phyloP scores from a whole-genome alignment of 371 early-diverging fungal species.

The Zychaea mexicana region DNA sequence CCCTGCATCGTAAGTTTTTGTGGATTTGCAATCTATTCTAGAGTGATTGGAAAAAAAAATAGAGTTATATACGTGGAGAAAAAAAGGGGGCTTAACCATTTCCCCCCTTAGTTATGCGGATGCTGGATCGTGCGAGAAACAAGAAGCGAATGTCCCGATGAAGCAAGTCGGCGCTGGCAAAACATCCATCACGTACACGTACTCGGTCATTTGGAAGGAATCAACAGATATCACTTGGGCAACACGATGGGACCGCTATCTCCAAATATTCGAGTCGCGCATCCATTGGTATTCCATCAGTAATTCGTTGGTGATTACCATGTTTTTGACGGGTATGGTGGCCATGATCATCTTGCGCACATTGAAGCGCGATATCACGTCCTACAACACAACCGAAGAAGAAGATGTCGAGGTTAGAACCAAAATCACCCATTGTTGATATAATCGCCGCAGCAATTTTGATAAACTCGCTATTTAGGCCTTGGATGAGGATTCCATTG shows the following conservation, averaged over 20 bases:
- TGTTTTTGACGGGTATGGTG: constrained; percentile 85
- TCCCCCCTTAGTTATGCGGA: constrained; percentile 21
- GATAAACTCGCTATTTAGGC: constrained; percentile 33
- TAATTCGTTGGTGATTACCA: constrained; percentile 78
- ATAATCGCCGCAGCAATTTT: not conserved
- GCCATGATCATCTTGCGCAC: constrained; percentile 84
- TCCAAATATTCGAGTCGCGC: constrained; percentile 46
- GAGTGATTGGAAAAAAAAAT: not conserved
- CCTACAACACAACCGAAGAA: constrained; percentile 66
- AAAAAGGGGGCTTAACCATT: not conserved
- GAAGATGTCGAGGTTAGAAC: constrained; percentile 52
- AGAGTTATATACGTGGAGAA: too few species aligned
- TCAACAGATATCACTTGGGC: constrained; percentile 54
- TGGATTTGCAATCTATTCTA: too few species aligned
- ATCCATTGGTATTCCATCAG: constrained; percentile 81
- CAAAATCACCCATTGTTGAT: not conserved
- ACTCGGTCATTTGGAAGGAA: constrained; percentile 65
- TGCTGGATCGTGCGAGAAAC: constrained; percentile 25
- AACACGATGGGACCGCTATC: constrained; percentile 59
- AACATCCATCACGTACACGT: constrained; percentile 53
- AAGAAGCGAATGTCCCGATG: constrained; percentile 21
- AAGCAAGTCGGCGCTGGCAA: constrained; percentile 38
- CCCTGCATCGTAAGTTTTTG: constrained; percentile 54
- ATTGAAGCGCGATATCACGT: constrained; percentile 83
- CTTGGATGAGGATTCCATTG: constrained; percentile 81